Percentiles rank a stretch among this genome's conserved stretches.
Conservation (phyloP, 73 alveolate species). For the Paramecium biaurelia region DNA sequence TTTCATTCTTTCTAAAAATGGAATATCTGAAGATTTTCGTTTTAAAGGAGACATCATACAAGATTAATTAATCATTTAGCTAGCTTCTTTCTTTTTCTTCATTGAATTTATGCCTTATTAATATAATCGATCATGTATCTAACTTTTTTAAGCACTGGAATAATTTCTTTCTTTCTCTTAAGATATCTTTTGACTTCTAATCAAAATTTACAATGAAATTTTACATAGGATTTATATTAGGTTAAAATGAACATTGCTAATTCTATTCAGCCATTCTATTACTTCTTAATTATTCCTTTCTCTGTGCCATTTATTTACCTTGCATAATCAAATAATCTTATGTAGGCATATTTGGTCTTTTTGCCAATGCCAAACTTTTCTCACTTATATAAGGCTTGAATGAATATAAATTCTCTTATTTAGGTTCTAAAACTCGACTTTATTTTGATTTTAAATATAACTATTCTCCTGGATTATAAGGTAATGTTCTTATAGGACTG, state of each 20-base stretch:
- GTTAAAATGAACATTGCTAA: conserved; percentile 2
- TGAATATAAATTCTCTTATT: not conserved
- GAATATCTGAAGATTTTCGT: not conserved
- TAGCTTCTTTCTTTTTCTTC: not conserved
- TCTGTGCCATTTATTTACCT: not conserved
- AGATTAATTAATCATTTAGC: not conserved
- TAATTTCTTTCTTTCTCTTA: conserved; percentile 1
- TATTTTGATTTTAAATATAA: not conserved
- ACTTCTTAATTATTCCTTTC: conserved; percentile 32
- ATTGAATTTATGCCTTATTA: not conserved
- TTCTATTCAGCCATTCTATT: not conserved
- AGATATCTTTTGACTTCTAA: conserved; percentile 21
- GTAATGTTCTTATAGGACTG: not conserved
- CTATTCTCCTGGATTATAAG: conserved; percentile 9
- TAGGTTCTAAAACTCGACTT: not conserved
- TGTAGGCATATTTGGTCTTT: conserved; percentile 23
- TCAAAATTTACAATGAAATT: not conserved
- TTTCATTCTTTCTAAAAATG: conserved; percentile 40
- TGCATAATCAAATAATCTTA: conserved; percentile 1
- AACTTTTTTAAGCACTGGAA: not conserved
- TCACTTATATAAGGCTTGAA: conserved; percentile 19
- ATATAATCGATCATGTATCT: conserved; percentile 13
- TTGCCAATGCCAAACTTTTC: not conserved
- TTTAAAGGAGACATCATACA: not conserved
- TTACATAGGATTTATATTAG: not conserved